These are phyloP conservation scores for Sphagnum fallax DNA, from an alignment of 228 moss, liverwort and hornwort genomes.

Conservation along the genomic window DNA sequence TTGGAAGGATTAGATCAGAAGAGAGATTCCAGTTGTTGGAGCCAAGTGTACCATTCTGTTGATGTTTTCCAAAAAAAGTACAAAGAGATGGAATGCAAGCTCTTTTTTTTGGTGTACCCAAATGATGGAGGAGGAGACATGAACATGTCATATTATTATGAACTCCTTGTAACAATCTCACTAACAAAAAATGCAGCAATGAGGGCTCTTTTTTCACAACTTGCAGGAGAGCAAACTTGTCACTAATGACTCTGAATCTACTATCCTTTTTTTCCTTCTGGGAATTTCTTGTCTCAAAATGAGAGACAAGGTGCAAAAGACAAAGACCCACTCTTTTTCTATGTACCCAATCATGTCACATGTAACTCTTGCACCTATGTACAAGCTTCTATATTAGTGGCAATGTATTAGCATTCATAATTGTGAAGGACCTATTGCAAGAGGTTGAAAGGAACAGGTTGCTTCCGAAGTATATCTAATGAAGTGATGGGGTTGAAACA, in stretches of 20 bases:
- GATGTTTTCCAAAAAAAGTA: constrained; percentile 33
- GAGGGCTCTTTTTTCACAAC: constrained; percentile 62
- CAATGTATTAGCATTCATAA: too few relatives aligned
- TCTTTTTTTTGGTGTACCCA: constrained; percentile 43
- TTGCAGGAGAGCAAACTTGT: constrained; percentile 45
- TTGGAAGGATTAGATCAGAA: too few relatives aligned
- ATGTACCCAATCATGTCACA: too few relatives aligned
- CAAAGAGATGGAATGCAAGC: constrained; percentile 36
- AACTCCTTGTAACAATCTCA: constrained; percentile 22
- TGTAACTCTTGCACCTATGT: too few relatives aligned
- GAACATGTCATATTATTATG: too few relatives aligned
- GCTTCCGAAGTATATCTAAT: too few relatives aligned
- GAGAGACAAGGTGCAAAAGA: constrained; percentile 39
- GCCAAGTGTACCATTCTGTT: constrained; percentile 43
- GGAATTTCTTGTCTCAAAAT: constrained; percentile 55
- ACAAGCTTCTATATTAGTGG: too few relatives aligned
- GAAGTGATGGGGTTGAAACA: constrained; percentile 2
- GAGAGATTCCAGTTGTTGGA: constrained; percentile 13
- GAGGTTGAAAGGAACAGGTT: too few relatives aligned
- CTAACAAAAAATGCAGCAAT: constrained; percentile 40
- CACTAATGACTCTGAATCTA: constrained; percentile 36
- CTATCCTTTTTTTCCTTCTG: constrained; percentile 57
- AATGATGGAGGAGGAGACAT: constrained; percentile 8
- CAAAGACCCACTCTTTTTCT: too few relatives aligned
- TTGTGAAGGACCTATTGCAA: too few relatives aligned